Evolutionary conservation across 805 yeast species (phyloP).

Genomic region (Candida ascalaphidarum): DNA sequence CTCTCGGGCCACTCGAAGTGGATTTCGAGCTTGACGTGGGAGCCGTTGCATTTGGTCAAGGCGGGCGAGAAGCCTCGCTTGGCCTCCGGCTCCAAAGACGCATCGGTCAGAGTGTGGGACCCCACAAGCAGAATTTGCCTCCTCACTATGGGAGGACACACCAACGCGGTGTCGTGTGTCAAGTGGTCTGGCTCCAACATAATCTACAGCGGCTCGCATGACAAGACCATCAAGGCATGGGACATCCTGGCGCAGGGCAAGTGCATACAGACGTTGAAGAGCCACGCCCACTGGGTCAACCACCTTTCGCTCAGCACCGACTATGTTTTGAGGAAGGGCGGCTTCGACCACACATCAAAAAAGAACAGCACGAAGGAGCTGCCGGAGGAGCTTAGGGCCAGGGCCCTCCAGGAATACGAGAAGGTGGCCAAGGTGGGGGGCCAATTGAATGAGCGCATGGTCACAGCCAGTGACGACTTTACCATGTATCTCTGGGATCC

Average conservation of each 20-base stretch:
- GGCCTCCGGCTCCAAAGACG: conserved; percentile 87
- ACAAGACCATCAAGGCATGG: conserved; percentile 91
- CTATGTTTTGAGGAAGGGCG: conserved; percentile 77
- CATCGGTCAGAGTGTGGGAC: conserved; percentile 87
- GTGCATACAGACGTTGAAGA: conserved; percentile 67
- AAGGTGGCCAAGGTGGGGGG: conserved; percentile 57
- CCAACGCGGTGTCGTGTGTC: conserved; percentile 87
- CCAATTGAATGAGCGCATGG: conserved; percentile 60
- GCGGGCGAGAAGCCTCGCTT: conserved; percentile 62
- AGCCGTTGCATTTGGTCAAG: conserved; percentile 75
- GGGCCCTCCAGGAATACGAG: conserved; percentile 55
- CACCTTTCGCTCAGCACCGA: conserved; percentile 90
- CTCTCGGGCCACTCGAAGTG: conserved; percentile 80
- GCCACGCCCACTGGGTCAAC: conserved; percentile 98
- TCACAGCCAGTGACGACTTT: conserved; percentile 94
- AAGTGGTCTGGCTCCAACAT: conserved; percentile 91
- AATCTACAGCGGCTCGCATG: conserved; percentile 87
- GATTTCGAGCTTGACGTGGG: conserved; percentile 89
- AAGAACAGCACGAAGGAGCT: conserved; percentile 17
- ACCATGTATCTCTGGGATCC: conserved; percentile 99
- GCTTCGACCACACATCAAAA: conserved; percentile 65
- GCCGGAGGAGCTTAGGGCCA: conserved; percentile 24
- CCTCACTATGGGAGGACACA: conserved; percentile 77
- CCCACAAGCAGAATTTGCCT: conserved; percentile 56
- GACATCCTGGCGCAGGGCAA: conserved; percentile 66